Conservation (phyloP, 148 eudicot species). For the Diospyros lotus region DNA sequence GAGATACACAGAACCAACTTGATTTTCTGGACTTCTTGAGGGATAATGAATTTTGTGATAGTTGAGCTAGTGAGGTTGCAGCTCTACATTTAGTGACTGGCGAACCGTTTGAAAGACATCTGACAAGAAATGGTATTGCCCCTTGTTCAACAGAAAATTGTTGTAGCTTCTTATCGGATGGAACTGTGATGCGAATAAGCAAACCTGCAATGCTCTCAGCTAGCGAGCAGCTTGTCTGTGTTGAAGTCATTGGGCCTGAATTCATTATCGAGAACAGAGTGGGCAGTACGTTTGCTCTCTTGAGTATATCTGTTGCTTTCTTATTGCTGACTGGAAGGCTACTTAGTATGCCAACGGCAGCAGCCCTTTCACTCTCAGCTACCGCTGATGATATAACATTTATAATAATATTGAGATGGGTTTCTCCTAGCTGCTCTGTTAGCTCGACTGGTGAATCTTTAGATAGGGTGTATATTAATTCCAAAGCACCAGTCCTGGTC, state of each 20-base stretch:
- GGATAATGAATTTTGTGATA: conserved; percentile 48
- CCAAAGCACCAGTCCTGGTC: conserved; percentile 48
- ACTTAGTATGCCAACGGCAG: conserved; percentile 62
- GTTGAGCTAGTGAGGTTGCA: conserved; percentile 63
- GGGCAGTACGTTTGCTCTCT: conserved; percentile 48
- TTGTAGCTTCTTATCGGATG: conserved; percentile 64
- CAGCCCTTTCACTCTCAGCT: conserved; percentile 56
- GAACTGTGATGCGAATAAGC: conserved; percentile 56
- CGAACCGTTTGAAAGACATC: conserved; percentile 52
- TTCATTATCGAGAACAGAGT: conserved; percentile 42
- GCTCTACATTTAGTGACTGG: conserved; percentile 49
- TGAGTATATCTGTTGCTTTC: conserved; percentile 52
- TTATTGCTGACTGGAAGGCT: conserved; percentile 59
- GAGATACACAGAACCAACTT: conserved; percentile 56
- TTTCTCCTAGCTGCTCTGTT: conserved; percentile 40
- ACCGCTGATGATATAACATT: conserved; percentile 43
- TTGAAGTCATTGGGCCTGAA: conserved; percentile 25
- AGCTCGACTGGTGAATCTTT: conserved; percentile 38
- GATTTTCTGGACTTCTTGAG: conserved; percentile 33
- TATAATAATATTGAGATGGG: conserved; percentile 35
- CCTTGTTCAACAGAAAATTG: conserved; percentile 55
- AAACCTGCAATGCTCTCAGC: conserved; percentile 59
- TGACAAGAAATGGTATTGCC: conserved; percentile 49
- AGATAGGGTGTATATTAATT: conserved; percentile 52
- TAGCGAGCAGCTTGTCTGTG: conserved; percentile 26